Evolutionary conservation across 352 stramenopile genomes (phyloP), one percentile per base, ranked within the genome.

Genomic region (Chrysophaeum taylorii): DNA sequence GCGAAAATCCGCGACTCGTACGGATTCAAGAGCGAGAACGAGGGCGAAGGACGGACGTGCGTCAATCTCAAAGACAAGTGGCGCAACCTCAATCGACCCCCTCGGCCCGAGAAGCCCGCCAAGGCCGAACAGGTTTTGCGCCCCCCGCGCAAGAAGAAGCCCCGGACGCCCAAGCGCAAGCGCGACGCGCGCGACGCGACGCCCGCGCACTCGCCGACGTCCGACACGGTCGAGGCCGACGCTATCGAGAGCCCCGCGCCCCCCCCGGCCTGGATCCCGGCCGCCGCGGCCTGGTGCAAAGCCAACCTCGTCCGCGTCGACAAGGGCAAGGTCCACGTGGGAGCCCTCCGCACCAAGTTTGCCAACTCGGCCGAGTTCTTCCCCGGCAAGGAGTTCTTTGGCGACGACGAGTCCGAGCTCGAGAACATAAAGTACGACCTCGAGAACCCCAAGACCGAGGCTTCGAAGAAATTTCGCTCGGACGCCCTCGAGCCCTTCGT

Each of bases 21-120:
- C 23, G 45, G 45, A 16, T 54, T 54, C 45, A 29, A 27, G 12
- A 25, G 45, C 45, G 45, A 27, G 18, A 25, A 25, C 45, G 45
- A 54, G 7, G n/a, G n/a, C n/a, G 45, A 14, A 23, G 45, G 12
- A 4, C 45, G 45, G 45, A 31, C 45, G 12, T 54, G 45, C 45
- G 23, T 54, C 45, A 54, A 54, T 25, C 45, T 54, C 7, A 54
- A 54, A 54, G 45, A 54, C 45, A 54, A 54, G 45, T 54, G 45
- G 45, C 45, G 45, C 7, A 54, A 54, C 45, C 12, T 54, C 12
- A 16, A 54, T 16, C 45, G 45, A 9, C 18, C 12, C 18, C 23
- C 12, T 25, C 23, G 45, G n/a, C n/a, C n/a, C n/a, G n/a, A n/a
- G n/a, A n/a, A n/a, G n/a, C n/a, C n/a, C n/a, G n/a, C n/a, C n/a